These are phyloP conservation scores for Rickenella mellea DNA, from an alignment of 768 basidiomycete genomes.

Conservation along the genomic window DNA sequence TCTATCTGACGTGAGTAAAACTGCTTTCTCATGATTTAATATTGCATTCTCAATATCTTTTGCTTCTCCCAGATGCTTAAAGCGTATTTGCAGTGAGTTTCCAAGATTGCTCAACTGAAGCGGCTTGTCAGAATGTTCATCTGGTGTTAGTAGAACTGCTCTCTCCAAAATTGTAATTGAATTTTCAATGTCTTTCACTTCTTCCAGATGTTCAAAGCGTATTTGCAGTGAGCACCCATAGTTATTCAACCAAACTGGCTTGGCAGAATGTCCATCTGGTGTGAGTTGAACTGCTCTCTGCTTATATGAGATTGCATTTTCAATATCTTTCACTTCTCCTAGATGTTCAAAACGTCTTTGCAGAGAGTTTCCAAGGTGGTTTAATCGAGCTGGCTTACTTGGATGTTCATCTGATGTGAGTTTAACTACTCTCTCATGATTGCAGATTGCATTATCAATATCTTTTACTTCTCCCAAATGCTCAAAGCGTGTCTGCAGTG, in stretches of 20 bases:
- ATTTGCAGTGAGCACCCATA: background rate
- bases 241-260: slow-evolving; percentile 1
- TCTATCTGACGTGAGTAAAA: background rate
- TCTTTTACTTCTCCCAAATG: slow-evolving; percentile 2
- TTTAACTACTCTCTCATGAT: background rate
- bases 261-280: slow-evolving; percentile 1
- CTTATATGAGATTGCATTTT: slow-evolving; percentile 4
- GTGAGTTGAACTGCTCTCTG: background rate
- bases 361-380: slow-evolving; percentile 2
- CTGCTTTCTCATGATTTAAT: background rate
- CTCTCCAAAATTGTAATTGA: background rate
- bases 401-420: slow-evolving; percentile 2
- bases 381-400: background rate
- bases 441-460: slow-evolving; percentile 1
- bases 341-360: slow-evolving; percentile 2
- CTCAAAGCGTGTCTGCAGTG: slow-evolving; percentile 3
- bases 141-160: slow-evolving; percentile 6
- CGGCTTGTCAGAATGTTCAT: background rate
- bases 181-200: slow-evolving; percentile 1
- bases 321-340: slow-evolving; percentile 2
- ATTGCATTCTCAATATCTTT: background rate
- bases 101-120: slow-evolving; percentile 4
- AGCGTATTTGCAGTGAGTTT: background rate
- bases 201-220: slow-evolving; percentile 3
- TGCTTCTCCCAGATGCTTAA: slow-evolving; percentile 1